Base-by-base conservation (phyloP, 441 rosid genomes). In the Eutrema salsugineum region DNA sequence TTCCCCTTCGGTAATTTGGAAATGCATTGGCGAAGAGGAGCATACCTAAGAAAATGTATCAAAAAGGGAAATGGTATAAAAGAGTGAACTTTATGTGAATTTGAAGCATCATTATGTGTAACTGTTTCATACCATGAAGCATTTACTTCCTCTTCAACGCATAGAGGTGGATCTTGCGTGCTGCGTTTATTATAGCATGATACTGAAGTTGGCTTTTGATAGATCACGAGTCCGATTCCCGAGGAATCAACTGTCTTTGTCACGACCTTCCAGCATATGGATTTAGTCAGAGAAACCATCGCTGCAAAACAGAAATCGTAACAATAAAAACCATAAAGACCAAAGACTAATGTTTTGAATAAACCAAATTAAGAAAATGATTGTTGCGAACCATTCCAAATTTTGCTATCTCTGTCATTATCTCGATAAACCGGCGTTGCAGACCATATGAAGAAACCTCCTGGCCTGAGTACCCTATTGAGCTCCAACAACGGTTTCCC, bases 371-470 rank as follows among this genome's bases (percentile, higher is more conserved):
- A 70, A 71, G 10, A 46, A 46, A 28, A 44, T 72, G 53, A 63
- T 30, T 39, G 47, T 46, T 48, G 51, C 90, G 14, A 22, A 86
- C 88, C 69, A 6, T 83, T 83, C 97, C 99, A 94, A 54, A 91
- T 80, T 44, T 47, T 76, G 49, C 69, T 84, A 74, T 94, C 92
- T 78, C 77, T 87, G 8, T 86, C 83, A 69, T 91, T 81, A 0
- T 83, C 65, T 50, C 86, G 87, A 71, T 87, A 94, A n/a, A 91
- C 96, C 8, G 97, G 95, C 5, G 96, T 94, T 67, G 99, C 99
- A 44, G 99, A 94, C 97, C 99, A 94, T 43, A 88, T 76, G 43
- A 91, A 94, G 79, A 84, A 91, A 55, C 97, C 99, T 42, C 97
- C 99, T 10, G 99, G 97, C 66, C 97, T 86, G 1, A 94, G 93